Conservation (phyloP, 495 filamentous ascomycete species). For the Cercophora samala region DNA sequence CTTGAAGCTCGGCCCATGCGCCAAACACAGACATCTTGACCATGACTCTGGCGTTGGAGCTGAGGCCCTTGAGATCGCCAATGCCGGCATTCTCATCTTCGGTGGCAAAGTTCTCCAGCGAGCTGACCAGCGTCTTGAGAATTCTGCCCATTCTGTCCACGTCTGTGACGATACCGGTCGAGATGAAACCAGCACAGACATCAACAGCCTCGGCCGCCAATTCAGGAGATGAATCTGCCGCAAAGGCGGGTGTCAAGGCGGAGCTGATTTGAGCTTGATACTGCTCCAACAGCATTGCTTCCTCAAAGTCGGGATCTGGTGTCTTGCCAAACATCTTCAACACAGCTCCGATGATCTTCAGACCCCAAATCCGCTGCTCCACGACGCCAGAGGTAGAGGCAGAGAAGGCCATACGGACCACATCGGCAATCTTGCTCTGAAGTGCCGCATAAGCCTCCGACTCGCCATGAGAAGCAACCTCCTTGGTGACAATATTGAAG, state of each 20-base stretch:
- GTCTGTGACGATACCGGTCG: constrained; percentile 94
- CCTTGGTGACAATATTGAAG: constrained; percentile 68
- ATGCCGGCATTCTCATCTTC: constrained; percentile 83
- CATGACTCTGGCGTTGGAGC: constrained; percentile 97
- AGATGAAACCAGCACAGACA: constrained; percentile 96
- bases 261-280: constrained; percentile 98
- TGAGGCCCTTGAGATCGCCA: constrained; percentile 87
- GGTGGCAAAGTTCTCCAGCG: constrained; percentile 86
- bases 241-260: constrained; percentile 93
- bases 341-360: constrained; percentile 90
- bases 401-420: constrained; percentile 96
- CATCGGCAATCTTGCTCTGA: constrained; percentile 81
- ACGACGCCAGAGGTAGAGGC: constrained; percentile 92
- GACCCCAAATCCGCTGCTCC: constrained; percentile 78
- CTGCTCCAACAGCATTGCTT: constrained; percentile 92
- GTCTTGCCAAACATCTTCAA: constrained; percentile 94
- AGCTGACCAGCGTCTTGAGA: constrained; percentile 84
- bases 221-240: constrained; percentile 91
- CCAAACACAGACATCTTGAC: constrained; percentile 94
- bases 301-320: constrained; percentile 93
- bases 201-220: constrained; percentile 92
- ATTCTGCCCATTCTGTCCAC: constrained; percentile 98
- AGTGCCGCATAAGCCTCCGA: constrained; percentile 70
- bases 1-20: constrained; percentile 98
- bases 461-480: constrained; percentile 64